Conservation (phyloP, 2,329 filamentous ascomycete genomes). For the Xylariaceae sp. region DNA sequence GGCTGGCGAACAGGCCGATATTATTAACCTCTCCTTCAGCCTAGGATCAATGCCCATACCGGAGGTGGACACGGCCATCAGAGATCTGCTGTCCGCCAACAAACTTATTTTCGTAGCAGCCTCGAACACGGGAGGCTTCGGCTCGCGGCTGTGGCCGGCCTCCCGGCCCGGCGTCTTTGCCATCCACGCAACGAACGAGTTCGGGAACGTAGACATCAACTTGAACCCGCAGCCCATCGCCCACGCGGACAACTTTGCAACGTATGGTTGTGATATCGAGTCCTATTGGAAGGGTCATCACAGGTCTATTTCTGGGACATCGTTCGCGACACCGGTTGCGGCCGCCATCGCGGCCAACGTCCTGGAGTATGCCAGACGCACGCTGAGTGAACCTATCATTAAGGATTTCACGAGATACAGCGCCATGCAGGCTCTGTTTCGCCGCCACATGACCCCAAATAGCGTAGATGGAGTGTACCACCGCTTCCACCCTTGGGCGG, state of each 20-base stretch:
- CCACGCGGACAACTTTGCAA: not conserved
- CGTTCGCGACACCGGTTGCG: not conserved
- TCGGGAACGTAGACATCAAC: not conserved
- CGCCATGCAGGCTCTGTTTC: not conserved
- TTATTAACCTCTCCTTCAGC: not conserved
- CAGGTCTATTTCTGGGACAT: not conserved
- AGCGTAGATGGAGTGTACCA: not conserved
- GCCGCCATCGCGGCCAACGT: not conserved
- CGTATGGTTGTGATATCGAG: not conserved
- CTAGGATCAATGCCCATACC: not conserved
- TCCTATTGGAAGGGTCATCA: not conserved
- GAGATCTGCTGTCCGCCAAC: not conserved
- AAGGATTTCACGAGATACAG: not conserved
- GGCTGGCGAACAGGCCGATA: not conserved
- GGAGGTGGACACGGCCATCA: not conserved
- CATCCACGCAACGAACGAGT: not conserved
- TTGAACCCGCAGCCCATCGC: not conserved
- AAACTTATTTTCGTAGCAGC: not conserved
- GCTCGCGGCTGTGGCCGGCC: not conserved
- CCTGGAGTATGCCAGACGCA: not conserved
- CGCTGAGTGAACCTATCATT: not conserved
- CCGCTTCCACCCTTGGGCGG: not conserved
- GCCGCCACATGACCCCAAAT: not conserved
- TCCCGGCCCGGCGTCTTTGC: not conserved
- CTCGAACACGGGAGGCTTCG: not conserved